Percentiles rank a stretch among this genome's conserved stretches.
Evolutionary conservation across 495 filamentous ascomycete genomes (phyloP).

Genomic region (Ramalina intermedia): DNA sequence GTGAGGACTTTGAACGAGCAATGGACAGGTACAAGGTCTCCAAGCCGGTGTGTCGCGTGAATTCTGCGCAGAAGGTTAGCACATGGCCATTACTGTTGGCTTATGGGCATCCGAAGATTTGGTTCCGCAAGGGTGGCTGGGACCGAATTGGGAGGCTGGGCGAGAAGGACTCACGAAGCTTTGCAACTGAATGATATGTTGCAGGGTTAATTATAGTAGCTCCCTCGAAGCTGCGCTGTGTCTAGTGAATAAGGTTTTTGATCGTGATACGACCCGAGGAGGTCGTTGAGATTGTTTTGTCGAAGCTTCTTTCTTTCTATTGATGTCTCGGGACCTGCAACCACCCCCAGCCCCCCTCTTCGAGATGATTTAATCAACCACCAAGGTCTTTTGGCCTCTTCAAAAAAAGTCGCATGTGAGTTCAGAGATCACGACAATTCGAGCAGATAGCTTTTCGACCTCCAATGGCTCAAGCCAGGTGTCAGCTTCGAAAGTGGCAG

Average conservation of each 20-base stretch:
- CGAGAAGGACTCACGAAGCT: not conserved
- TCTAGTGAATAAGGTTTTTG: not conserved
- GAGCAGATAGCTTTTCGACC: too few relatives aligned
- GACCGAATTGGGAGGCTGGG: constrained; percentile 2
- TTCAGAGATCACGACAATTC: not conserved
- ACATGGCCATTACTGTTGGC: not conserved
- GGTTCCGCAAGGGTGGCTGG: constrained; percentile 1
- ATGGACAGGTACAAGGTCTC: not conserved
- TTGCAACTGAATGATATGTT: not conserved
- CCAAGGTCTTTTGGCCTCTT: not conserved
- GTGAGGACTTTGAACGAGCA: not conserved
- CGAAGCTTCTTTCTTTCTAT: not conserved
- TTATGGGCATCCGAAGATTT: not conserved
- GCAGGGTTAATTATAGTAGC: not conserved
- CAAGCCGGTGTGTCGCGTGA: not conserved
- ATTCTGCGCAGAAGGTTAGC: not conserved
- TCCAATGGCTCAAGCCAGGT: not conserved
- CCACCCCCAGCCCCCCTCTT: not conserved
- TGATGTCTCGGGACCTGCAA: not conserved
- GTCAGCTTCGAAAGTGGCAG: too few relatives aligned
- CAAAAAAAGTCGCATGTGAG: not conserved
- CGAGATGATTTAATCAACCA: not conserved
- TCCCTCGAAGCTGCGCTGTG: not conserved
- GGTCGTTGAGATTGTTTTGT: not conserved
- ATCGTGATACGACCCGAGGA: not conserved